Evolutionary conservation across 2,329 filamentous ascomycete species (phyloP).

Genomic region (Stagonosporopsis cucurbitacearum): DNA sequence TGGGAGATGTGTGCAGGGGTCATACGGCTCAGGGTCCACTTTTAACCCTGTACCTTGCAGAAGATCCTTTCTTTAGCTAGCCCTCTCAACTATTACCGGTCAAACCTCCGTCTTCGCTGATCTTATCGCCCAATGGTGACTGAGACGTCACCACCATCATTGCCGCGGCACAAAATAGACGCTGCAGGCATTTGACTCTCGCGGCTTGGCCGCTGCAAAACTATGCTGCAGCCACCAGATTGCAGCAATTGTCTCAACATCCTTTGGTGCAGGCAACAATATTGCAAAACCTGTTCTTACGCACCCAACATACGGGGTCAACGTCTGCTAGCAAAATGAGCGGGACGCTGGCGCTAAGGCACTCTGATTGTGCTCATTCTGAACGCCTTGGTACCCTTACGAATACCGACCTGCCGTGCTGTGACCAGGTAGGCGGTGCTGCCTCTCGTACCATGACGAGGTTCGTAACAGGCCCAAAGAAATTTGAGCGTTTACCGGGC

Average conservation of each 20-base stretch:
- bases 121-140: constrained; percentile 12
- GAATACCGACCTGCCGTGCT: neutral
- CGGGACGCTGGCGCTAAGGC: neutral
- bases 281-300: constrained; percentile 1
- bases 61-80: constrained; percentile 2
- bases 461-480: neutral
- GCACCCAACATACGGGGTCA: neutral
- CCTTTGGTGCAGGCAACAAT: constrained; percentile 7
- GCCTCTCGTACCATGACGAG: neutral
- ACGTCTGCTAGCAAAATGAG: neutral
- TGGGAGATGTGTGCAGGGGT: neutral
- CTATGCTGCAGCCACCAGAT: constrained; percentile 14
- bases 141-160: constrained; percentile 7
- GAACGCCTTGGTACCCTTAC: neutral
- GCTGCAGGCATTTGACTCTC: neutral
- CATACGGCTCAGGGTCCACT: neutral
- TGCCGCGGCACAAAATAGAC: constrained; percentile 5
- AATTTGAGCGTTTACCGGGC: neutral
- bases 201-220: constrained; percentile 2
- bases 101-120: neutral
- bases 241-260: constrained; percentile 10
- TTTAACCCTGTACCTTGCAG: constrained; percentile 15
- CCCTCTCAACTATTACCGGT: constrained; percentile 1
- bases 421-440: neutral
- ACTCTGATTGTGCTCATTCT: neutral